A percentile compares a stretch with the other conserved stretches of the same genome.
Evolutionary conservation across 805 yeast species (phyloP).

Genomic region (Kluyveromyces aestuarii): DNA sequence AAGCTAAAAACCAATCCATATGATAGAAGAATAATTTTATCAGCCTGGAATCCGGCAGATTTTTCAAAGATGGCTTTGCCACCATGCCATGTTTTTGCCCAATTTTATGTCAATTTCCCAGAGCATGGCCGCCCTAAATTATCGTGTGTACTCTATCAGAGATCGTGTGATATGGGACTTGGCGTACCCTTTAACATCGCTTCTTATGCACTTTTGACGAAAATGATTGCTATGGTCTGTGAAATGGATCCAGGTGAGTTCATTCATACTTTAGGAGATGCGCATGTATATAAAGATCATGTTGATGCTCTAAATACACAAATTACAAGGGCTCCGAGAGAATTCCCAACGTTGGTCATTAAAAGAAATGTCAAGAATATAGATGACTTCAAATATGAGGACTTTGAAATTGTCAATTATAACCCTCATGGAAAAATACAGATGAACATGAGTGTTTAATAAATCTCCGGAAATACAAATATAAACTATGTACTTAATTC

Average conservation of each 20-base stretch:
- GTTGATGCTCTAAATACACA: conserved; percentile 85
- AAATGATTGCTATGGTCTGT: conserved; percentile 93
- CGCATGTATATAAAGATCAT: conserved; percentile 91
- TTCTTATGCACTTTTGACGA: conserved; percentile 84
- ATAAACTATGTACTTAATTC: not conserved
- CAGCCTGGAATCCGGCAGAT: conserved; percentile 99
- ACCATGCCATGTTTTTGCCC: conserved; percentile 96
- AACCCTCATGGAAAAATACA: conserved; percentile 76
- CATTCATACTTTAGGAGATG: conserved; percentile 92
- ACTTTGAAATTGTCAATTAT: conserved; percentile 73
- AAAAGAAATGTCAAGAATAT: conserved; percentile 59
- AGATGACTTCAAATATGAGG: conserved; percentile 84
- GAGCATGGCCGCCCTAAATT: conserved; percentile 49
- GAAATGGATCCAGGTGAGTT: conserved; percentile 94
- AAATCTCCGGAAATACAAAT: not conserved
- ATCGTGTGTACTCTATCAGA: conserved; percentile 85
- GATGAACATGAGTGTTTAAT: conserved; percentile 94
- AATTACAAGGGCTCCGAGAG: conserved; percentile 60
- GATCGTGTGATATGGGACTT: conserved; percentile 99
- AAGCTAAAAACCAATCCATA: conserved; percentile 83
- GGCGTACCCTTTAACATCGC: conserved; percentile 99
- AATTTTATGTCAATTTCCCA: conserved; percentile 89
- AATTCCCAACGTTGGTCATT: conserved; percentile 72
- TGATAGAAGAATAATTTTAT: conserved; percentile 86
- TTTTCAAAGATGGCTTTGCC: conserved; percentile 93